Base-by-base conservation (phyloP, 176 grass and related monocot species). In the Avena insularis region DNA sequence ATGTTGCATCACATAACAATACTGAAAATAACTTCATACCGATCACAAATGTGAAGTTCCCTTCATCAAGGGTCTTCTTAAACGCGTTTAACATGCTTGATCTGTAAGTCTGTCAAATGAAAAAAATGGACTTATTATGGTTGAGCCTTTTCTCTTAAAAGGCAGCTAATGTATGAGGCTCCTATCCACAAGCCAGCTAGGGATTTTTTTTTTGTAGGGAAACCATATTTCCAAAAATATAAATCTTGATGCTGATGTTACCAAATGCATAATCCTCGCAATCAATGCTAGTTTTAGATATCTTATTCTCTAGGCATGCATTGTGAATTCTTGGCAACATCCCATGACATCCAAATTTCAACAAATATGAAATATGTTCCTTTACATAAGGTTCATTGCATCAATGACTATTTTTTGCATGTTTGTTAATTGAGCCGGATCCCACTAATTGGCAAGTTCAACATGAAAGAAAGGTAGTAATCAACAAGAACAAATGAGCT, bases 51-150 rank as follows among this genome's bases (percentile, higher is more conserved):
- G 91, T 95, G 83, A 98, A 98, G 80, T 87, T 95, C 59, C 96
- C 93, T 90, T 95, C 96, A 16, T 98, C 96, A 82, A 98, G 96
- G 56, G 96, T 98, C 96, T 95, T 98, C 92, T 90, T 95, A 88
- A 95, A 98, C 77, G 96, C 88, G n/a, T 91, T 98, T 77, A 98
- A 84, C 96, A 98, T 95, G 88, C 96, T 98, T 58, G 90, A 90
- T 83, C 93, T 91, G 90, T 98, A 98, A 10, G 83, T 85, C 96
- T 98, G 88, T 58, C 70, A 88, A 92, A 79, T 87, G 56, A 78
- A 82, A 50, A 56, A 85, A 59, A n/a, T 66, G 55, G 40, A 79
- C 8, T 38, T 27, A 6, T 79, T 51, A 9, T 35, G 55, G 64
- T 54, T 53, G 23, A 84, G 53, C 35, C 40, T 46, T 31, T 40